phyloP scores from a whole-genome alignment of 1,284 basidiomycete species.

The Coniferiporia sulphurascens region DNA sequence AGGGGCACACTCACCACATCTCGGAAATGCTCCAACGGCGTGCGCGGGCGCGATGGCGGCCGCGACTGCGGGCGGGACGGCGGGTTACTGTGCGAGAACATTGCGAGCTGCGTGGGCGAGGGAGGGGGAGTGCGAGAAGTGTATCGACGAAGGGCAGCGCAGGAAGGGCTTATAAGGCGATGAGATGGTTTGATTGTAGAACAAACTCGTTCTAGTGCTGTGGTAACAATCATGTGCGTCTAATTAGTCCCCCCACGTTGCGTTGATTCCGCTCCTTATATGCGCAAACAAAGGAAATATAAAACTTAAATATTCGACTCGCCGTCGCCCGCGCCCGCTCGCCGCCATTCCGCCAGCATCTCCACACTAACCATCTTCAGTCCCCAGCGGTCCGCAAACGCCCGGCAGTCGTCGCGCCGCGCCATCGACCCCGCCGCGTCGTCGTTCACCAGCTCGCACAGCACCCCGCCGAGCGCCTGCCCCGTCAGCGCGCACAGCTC shows the following conservation, averaged over 20 bases:
- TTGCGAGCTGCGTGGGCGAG: neutral
- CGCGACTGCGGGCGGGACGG: constrained; percentile 3
- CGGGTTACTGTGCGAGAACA: constrained; percentile 10
- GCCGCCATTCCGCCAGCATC: constrained; percentile 51
- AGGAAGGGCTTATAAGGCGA: neutral
- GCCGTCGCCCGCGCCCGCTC: constrained; percentile 2
- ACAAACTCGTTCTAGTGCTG: no score
- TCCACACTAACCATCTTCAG: constrained; percentile 94
- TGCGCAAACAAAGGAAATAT: no score
- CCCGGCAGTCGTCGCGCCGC: constrained; percentile 87
- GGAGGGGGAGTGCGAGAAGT: neutral
- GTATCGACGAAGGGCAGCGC: neutral
- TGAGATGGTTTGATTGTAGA: no score
- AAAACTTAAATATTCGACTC: no score
- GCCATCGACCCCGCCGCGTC: constrained; percentile 92
- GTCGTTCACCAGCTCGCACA: constrained; percentile 96
- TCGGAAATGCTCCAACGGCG: constrained; percentile 20
- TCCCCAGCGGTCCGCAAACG: constrained; percentile 90
- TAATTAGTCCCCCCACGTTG: no score
- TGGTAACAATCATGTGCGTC: no score
- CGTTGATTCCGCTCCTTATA: no score
- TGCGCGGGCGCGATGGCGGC: constrained; percentile 19
- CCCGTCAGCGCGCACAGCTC: constrained; percentile 84
- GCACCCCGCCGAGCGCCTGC: constrained; percentile 75
- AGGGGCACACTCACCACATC: constrained; percentile 18